A percentile compares a stretch with the other conserved stretches of the same genome.
Evolutionary conservation across 208 protist species (phyloP).

Genomic region (Angomonas ambiguus): DNA sequence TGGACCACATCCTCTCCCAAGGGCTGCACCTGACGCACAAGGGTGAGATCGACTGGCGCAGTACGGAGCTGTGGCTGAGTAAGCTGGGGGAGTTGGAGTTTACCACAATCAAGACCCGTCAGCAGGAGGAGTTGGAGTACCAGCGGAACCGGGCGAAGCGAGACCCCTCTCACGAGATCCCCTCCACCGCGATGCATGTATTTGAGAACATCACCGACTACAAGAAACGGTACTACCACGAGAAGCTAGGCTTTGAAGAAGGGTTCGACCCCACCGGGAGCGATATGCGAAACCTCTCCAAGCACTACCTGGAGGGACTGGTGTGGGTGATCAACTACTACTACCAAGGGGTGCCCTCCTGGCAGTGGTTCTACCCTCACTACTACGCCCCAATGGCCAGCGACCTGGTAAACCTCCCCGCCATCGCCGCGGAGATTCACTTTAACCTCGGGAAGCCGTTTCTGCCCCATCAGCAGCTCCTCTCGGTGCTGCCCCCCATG

Average conservation of each 20-base stretch:
- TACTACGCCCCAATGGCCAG: slow-evolving; percentile 91
- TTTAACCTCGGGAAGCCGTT: slow-evolving; percentile 82
- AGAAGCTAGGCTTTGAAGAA: slow-evolving; percentile 80
- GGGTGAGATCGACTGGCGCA: slow-evolving; percentile 68
- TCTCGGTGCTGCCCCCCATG: slow-evolving; percentile 96
- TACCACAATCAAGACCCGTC: slow-evolving; percentile 47
- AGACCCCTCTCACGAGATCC: slow-evolving; percentile 62
- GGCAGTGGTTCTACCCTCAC: slow-evolving; percentile 92
- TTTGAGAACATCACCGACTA: slow-evolving; percentile 54
- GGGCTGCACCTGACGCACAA: slow-evolving; percentile 73
- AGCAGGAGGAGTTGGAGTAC: slow-evolving; percentile 79
- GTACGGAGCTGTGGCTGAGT: slow-evolving; percentile 65
- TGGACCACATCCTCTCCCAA: slow-evolving; percentile 52
- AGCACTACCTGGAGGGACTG: slow-evolving; percentile 87
- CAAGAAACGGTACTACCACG: slow-evolving; percentile 81
- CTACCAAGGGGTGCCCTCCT: slow-evolving; percentile 82
- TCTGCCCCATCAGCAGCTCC: slow-evolving; percentile 94
- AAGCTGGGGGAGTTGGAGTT: slow-evolving; percentile 77
- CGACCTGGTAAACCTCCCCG: slow-evolving; percentile 80
- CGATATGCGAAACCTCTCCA: slow-evolving; percentile 59
- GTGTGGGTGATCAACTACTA: slow-evolving; percentile 90
- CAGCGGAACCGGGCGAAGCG: slow-evolving; percentile 49
- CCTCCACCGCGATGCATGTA: slow-evolving; percentile 15
- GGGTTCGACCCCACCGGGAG: slow-evolving; percentile 60
- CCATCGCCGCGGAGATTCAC: slow-evolving; percentile 38